These are phyloP conservation scores for Boletellus ananas DNA, from an alignment of 768 basidiomycete genomes.

Conservation along the genomic window DNA sequence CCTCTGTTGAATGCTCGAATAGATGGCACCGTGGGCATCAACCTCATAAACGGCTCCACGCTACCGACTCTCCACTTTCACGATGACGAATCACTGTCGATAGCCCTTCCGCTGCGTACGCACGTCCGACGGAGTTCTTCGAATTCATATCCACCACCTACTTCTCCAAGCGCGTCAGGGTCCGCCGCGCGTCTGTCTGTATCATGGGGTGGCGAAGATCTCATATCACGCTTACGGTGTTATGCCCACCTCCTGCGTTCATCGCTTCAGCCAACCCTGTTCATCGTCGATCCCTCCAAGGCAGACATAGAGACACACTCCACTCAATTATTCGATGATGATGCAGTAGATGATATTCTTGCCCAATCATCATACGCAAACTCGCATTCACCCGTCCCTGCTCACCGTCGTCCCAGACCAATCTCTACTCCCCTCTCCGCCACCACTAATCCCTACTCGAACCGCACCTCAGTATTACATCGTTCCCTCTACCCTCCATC, in stretches of 20 bases:
- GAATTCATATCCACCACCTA: slow-evolving; percentile 61
- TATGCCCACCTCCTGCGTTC: slow-evolving; percentile 85
- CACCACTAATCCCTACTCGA: slow-evolving; percentile 52
- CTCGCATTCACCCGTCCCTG: slow-evolving; percentile 80
- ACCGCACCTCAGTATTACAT: slow-evolving; percentile 75
- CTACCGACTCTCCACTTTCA: slow-evolving; percentile 93
- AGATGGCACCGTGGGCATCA: slow-evolving; percentile 89
- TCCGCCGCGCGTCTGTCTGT: slow-evolving; percentile 40
- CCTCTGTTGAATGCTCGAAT: neutral
- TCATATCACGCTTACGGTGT: slow-evolving; percentile 68
- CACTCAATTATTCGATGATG: slow-evolving; percentile 77
- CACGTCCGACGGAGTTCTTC: slow-evolving; percentile 36
- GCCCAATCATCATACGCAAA: slow-evolving; percentile 73
- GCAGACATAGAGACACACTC: slow-evolving; percentile 93
- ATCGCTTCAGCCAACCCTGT: slow-evolving; percentile 78
- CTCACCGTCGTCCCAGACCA: slow-evolving; percentile 72
- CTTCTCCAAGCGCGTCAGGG: slow-evolving; percentile 44
- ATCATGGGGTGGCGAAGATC: slow-evolving; percentile 86
- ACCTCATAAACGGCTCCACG: slow-evolving; percentile 81
- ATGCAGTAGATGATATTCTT: slow-evolving; percentile 84
- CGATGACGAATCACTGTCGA: slow-evolving; percentile 91
- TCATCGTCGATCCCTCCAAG: slow-evolving; percentile 87
- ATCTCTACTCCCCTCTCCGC: slow-evolving; percentile 39
- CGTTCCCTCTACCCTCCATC: slow-evolving; percentile 62
- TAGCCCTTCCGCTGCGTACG: slow-evolving; percentile 43